Percentiles rank a stretch among this genome's conserved stretches.
Evolutionary conservation across 106 monocot species (phyloP).

Genomic region (Cymbidium sinense): DNA sequence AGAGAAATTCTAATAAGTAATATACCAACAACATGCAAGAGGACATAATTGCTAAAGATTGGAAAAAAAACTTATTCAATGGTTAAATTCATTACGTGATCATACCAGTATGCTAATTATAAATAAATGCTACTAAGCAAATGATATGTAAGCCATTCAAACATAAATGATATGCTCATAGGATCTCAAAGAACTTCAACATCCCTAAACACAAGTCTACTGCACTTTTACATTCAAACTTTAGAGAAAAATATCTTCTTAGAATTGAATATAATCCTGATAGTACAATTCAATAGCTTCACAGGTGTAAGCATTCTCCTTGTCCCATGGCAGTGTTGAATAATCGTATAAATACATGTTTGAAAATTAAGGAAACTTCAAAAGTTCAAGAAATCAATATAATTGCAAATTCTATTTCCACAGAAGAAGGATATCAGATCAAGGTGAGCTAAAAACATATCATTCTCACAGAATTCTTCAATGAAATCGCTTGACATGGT

Average conservation of each 20-base stretch:
- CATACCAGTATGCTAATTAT: no score
- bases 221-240: background rate
- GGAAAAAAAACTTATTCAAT: background rate
- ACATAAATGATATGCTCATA: background rate
- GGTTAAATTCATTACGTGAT: no score
- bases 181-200: background rate
- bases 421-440: slow-evolving; percentile 78
- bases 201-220: background rate
- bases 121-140: background rate
- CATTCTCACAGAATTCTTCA: slow-evolving; percentile 88
- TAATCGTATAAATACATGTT: slow-evolving; percentile 87
- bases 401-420: background rate
- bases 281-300: slow-evolving; percentile 81
- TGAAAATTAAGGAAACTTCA: slow-evolving; percentile 44
- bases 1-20: no score
- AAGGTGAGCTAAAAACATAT: slow-evolving; percentile 65
- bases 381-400: background rate
- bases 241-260: background rate
- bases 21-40: no score
- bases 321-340: slow-evolving; percentile 69
- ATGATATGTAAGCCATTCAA: background rate
- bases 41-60: background rate
- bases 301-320: slow-evolving; percentile 46
- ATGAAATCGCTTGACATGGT: slow-evolving; percentile 95
- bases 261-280: slow-evolving; percentile 43